Conservation (phyloP, 1,284 basidiomycete species). For the Apiotrichum gamsii region DNA sequence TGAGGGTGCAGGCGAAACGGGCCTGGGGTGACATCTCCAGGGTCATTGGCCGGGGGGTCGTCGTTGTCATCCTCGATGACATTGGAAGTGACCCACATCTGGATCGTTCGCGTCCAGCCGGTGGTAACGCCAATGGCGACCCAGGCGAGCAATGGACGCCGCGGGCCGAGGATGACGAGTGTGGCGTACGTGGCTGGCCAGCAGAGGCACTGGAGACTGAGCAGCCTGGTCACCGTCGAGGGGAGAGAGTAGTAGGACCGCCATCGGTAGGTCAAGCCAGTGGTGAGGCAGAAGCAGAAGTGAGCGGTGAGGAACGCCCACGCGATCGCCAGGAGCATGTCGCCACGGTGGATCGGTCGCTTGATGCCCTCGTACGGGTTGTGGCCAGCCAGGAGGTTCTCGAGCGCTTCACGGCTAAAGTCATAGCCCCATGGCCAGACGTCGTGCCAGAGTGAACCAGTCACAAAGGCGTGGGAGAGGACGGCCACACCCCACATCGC, state of each 20-base stretch:
- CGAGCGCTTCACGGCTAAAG: conserved; percentile 33
- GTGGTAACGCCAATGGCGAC: conserved; percentile 49
- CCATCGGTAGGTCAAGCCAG: conserved; percentile 48
- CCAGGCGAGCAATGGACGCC: conserved; percentile 45
- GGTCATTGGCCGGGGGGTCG: background rate
- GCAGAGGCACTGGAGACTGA: conserved; percentile 49
- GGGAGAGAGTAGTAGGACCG: conserved; percentile 47
- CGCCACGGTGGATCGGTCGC: conserved; percentile 25
- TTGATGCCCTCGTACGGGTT: conserved; percentile 22
- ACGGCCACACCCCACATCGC: conserved; percentile 37
- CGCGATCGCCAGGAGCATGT: conserved; percentile 36
- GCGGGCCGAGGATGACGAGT: conserved; percentile 39
- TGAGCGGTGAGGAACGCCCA: conserved; percentile 46
- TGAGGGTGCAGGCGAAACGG: conserved; percentile 1
- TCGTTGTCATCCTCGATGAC: conserved; percentile 19
- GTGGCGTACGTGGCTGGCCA: conserved; percentile 48
- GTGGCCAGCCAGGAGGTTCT: conserved; percentile 29
- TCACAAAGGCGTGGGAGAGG: conserved; percentile 27
- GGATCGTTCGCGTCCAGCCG: conserved; percentile 40
- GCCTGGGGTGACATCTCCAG: conserved; percentile 1
- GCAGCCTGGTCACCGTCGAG: conserved; percentile 46
- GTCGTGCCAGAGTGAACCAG: conserved; percentile 32
- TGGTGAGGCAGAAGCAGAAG: conserved; percentile 48
- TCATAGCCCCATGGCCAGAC: conserved; percentile 45
- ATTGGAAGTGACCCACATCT: conserved; percentile 50